Evolutionary conservation across 768 basidiomycete genomes (phyloP).

Genomic region (Porphyrellus cyaneotinctus): DNA sequence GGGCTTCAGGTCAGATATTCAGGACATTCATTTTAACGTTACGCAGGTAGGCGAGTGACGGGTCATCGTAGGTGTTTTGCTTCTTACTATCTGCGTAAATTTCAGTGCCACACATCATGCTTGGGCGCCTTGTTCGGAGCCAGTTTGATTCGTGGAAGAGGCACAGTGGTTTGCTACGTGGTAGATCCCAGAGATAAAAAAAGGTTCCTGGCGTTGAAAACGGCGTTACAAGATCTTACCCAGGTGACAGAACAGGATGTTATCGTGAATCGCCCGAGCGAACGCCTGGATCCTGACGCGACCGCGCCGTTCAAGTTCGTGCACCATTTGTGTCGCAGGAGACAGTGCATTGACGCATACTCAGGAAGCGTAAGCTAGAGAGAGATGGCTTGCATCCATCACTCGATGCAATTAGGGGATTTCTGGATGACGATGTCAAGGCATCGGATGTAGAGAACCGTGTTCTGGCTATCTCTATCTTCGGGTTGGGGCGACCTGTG

Average conservation of each 20-base stretch:
- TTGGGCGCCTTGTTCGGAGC: no score
- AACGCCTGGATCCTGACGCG: background rate
- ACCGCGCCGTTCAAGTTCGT: background rate
- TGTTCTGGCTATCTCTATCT: background rate
- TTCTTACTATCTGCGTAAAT: no score
- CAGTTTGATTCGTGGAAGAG: no score
- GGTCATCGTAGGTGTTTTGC: no score
- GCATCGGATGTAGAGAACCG: background rate
- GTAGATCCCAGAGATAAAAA: background rate
- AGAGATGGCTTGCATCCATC: background rate
- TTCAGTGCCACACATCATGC: no score
- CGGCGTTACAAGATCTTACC: conserved; percentile 10
- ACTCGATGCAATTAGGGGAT: conserved; percentile 4
- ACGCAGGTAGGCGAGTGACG: no score
- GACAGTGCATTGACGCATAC: background rate
- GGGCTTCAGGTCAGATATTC: no score
- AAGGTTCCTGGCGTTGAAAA: background rate
- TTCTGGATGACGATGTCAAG: background rate
- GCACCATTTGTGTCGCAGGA: background rate
- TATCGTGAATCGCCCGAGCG: background rate
- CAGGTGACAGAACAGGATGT: background rate
- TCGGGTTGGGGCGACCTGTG: background rate
- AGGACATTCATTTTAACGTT: no score
- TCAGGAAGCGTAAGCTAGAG: background rate
- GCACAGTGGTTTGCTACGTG: conserved; percentile 7